A percentile compares a stretch with the other conserved stretches of the same genome.
phyloP scores from a whole-genome alignment of 1,284 basidiomycete species.

The Hymenochaete sp. region DNA sequence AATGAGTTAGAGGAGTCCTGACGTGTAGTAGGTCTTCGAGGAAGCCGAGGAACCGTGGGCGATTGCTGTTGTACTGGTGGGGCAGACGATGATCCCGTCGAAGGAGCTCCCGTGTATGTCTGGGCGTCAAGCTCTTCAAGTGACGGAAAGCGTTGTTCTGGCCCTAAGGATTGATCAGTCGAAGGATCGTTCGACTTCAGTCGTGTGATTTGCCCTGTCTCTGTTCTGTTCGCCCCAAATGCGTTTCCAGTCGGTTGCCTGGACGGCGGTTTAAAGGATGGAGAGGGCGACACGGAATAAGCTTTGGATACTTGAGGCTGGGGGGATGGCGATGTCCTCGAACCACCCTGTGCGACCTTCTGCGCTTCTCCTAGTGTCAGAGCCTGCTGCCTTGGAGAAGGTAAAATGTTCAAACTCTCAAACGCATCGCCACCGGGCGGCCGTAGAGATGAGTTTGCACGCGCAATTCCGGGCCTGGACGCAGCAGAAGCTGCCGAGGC shows the following conservation, averaged over 20 bases:
- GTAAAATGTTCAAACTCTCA: constrained; percentile 55
- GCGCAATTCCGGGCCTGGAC: constrained; percentile 1
- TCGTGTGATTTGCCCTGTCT: no score
- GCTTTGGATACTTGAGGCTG: constrained; percentile 24
- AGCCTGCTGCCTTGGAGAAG: constrained; percentile 35
- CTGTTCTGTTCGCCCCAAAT: no score
- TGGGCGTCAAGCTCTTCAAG: constrained; percentile 64
- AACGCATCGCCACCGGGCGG: constrained; percentile 62
- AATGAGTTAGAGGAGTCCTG: constrained; percentile 4
- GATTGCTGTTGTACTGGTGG: constrained; percentile 14
- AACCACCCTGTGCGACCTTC: constrained; percentile 29
- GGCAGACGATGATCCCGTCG: constrained; percentile 17
- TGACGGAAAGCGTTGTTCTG: constrained; percentile 66
- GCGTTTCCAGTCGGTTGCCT: background rate
- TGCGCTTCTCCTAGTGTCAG: constrained; percentile 71
- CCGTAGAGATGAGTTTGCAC: constrained; percentile 16
- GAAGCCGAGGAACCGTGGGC: constrained; percentile 15
- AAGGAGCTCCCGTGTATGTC: no score
- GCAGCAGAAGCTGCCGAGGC: constrained; percentile 26
- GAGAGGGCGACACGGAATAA: constrained; percentile 26
- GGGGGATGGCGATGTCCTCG: constrained; percentile 23
- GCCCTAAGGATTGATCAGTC: constrained; percentile 36
- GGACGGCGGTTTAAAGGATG: constrained; percentile 32
- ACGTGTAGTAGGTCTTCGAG: constrained; percentile 5
- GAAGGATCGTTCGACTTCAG: constrained; percentile 10